Evolutionary conservation across 2,329 filamentous ascomycete genomes (phyloP), one percentile per base, ranked within the genome.

Genomic region (Apiospora koreana): DNA sequence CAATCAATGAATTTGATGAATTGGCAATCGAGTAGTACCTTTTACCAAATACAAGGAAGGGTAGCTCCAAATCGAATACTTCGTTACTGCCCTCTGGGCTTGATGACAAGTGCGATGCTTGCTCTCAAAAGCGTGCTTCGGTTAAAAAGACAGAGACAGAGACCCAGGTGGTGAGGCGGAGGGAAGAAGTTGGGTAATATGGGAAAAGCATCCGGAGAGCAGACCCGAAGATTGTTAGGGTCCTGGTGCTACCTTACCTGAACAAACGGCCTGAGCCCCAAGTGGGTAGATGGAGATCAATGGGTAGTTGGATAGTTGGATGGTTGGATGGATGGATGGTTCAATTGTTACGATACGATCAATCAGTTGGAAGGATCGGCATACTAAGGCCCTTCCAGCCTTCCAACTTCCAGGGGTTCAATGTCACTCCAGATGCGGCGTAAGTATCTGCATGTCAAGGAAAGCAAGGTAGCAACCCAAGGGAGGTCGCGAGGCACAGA

Each of bases 261-360:
- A 18, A 21, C 12, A 46, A 14, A n/a, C 31, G 18, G 35, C 16
- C 54, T 62, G 18, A 62, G 54, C 28, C 31, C 35, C 35, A 35
- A 35, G 35, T 43, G 41, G 14, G 14, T 3, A 38, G 31, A 28
- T 62, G 43, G n/a, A n/a, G n/a, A n/a, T n/a, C n/a, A n/a, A n/a
- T n/a, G n/a, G n/a, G n/a, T n/a, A n/a, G n/a, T n/a, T n/a, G n/a
- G n/a, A n/a, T n/a, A n/a, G n/a, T n/a, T n/a, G n/a, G n/a, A n/a
- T n/a, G n/a, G n/a, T n/a, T n/a, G n/a, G 43, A 21, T 46, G 28
- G 31, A 38, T 62, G 54, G 54, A 35, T 28, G 31, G 54, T 38
- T 62, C 54, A 38, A 62, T 62, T 62, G 54, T 18, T 62, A 62
- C 54, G 54, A 62, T 62, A 58, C 54, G 31, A 38, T 62, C 31